Percentiles rank a stretch among this genome's conserved stretches.
Conservation (phyloP, 768 basidiomycete species). For the Leccinum boreale region DNA sequence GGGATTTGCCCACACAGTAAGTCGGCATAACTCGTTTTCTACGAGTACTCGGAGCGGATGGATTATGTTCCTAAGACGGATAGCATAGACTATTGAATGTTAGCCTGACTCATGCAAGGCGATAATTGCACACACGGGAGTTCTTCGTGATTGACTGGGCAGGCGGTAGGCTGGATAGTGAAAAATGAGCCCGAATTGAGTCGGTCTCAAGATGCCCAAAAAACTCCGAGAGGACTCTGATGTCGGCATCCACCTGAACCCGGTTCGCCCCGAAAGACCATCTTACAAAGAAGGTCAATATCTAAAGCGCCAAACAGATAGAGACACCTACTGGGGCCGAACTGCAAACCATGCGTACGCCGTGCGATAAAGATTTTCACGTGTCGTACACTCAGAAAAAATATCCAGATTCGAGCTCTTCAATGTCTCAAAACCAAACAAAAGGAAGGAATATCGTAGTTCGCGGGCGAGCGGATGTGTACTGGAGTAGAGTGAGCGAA, state of each 20-base stretch:
- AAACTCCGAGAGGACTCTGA: constrained; percentile 85
- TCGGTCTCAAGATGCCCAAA: constrained; percentile 74
- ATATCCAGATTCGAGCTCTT: constrained; percentile 85
- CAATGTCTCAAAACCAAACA: constrained; percentile 91
- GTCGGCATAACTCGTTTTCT: constrained; percentile 84
- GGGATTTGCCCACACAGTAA: constrained; percentile 90
- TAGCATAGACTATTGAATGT: constrained; percentile 46
- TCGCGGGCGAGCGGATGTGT: constrained; percentile 92
- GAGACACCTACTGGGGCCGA: constrained; percentile 74
- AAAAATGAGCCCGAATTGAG: constrained; percentile 51
- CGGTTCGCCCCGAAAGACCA: constrained; percentile 97
- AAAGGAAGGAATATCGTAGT: constrained; percentile 81
- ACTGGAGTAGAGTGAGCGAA: constrained; percentile 38
- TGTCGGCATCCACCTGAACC: constrained; percentile 84
- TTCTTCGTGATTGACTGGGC: constrained; percentile 42
- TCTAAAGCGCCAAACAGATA: not conserved
- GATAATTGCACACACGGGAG: constrained; percentile 35
- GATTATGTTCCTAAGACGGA: constrained; percentile 63
- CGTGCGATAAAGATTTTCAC: constrained; percentile 71
- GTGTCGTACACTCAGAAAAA: constrained; percentile 70
- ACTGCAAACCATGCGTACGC: constrained; percentile 94
- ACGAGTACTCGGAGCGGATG: constrained; percentile 78
- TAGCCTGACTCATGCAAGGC: not conserved
- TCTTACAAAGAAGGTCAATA: constrained; percentile 38
- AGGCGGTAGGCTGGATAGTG: constrained; percentile 61